phyloP scores from a whole-genome alignment of 1,284 basidiomycete genomes.

The Afroboletus lepidellus region DNA sequence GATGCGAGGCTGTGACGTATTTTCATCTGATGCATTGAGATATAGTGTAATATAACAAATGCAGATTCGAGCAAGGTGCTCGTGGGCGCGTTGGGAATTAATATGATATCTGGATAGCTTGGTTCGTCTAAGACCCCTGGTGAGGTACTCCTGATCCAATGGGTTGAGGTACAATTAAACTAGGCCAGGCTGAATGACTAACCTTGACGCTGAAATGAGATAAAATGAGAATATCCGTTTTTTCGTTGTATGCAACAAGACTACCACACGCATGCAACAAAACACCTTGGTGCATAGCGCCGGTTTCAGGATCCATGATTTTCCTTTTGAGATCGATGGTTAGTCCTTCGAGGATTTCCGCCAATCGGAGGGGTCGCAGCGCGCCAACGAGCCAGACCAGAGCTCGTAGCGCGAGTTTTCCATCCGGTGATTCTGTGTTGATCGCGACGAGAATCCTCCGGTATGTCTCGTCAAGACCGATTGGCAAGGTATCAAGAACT shows the following conservation, averaged over 20 bases:
- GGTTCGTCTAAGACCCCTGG: not conserved
- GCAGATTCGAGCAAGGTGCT: constrained; percentile 2
- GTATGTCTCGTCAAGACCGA: constrained; percentile 12
- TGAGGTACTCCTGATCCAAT: constrained; percentile 8
- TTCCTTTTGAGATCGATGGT: not conserved
- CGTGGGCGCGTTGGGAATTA: constrained; percentile 1
- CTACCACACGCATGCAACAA: constrained; percentile 6
- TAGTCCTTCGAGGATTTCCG: constrained; percentile 6
- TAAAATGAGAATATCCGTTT: constrained; percentile 10
- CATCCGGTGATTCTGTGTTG: not conserved
- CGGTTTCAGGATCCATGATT: not conserved
- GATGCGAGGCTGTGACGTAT: not conserved
- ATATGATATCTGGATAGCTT: constrained; percentile 4
- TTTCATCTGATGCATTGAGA: not conserved
- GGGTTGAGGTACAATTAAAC: not conserved
- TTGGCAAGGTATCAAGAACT: constrained; percentile 8
- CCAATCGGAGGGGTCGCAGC: constrained; percentile 4
- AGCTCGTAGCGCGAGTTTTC: constrained; percentile 5
- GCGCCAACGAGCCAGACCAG: constrained; percentile 9
- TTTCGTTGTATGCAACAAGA: constrained; percentile 8
- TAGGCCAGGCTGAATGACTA: not conserved
- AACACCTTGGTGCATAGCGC: not conserved
- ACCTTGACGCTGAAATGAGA: constrained; percentile 19
- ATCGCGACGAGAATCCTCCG: constrained; percentile 5
- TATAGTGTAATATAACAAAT: constrained; percentile 4